Evolutionary conservation across 768 basidiomycete species (phyloP), one percentile per base, ranked within the genome.

Genomic region (Mycena indigotica): DNA sequence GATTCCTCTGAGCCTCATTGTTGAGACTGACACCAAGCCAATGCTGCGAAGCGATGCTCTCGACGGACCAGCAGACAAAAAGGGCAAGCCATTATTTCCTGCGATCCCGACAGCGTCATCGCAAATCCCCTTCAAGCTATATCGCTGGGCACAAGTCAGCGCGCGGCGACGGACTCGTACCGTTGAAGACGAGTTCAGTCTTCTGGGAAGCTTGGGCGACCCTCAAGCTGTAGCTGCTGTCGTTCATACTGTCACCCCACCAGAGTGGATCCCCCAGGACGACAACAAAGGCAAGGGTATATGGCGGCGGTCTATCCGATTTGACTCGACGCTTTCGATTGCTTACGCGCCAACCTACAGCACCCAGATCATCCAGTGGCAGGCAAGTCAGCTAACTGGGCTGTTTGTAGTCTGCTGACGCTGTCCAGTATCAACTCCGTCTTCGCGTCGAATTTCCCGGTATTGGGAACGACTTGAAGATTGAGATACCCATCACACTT

Each of bases 71-170:
- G 56, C 44, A 41, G 60, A 58, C 40, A 61, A 61, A 32, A 55
- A 57, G 12, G 56, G 60, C 13, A 62, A 55, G 23, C 56, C 53
- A 5, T 28, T 62, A 2, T 62, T 62, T n/a, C 60, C 60, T 21
- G 56, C 60, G 4, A 55, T 23, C 2, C 60, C 60, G 1, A 23
- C 29, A 1, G 10, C 29, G 10, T 57, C 60, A 16, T 57, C 56
- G 8, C 45, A 53, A 21, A 30, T 61, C 29, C 52, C 25, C 15
- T 28, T 61, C 4, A 2, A 5, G 15, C 28, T 61, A 1, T 30
- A 24, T 21, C 60, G 60, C 0, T n/a, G 39, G 24, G 21, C 52
- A 1, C 19, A 50, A 13, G 32, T 61, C 16, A 40, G 55, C 13
- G 51, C 35, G 19, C 28, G 40, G 10, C 4, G 45, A 0, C 23